A percentile compares a stretch with the other conserved stretches of the same genome.
Conservation (phyloP, 108 stramenopile species). For the Cyclotella cryptica region DNA sequence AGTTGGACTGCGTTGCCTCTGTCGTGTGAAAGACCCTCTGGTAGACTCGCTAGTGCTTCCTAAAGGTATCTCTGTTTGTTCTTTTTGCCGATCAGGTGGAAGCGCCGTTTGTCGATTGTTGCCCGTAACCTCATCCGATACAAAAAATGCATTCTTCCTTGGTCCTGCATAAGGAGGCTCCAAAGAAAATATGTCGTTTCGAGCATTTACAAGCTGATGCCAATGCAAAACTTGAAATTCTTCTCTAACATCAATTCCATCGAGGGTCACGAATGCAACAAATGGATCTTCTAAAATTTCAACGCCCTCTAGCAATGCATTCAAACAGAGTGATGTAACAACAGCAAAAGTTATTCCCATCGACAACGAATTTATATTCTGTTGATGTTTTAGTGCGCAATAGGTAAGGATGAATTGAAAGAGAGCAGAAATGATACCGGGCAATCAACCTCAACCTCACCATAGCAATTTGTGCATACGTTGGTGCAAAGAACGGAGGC, state of each 20-base stretch:
- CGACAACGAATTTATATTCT: constrained; percentile 58
- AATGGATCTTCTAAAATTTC: constrained; percentile 85
- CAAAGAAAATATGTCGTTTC: constrained; percentile 52
- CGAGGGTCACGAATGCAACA: constrained; percentile 58
- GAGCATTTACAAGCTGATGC: constrained; percentile 56
- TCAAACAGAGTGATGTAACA: constrained; percentile 70
- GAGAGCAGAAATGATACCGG: no score
- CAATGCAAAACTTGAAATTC: constrained; percentile 55
- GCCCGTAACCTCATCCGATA: constrained; percentile 8
- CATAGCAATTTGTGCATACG: constrained; percentile 71
- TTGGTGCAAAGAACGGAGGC: constrained; percentile 78
- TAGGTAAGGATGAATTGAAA: no score
- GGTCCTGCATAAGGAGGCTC: constrained; percentile 46
- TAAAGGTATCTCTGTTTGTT: neutral
- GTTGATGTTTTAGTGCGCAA: neutral
- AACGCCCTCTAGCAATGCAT: constrained; percentile 72
- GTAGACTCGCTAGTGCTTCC: constrained; percentile 36
- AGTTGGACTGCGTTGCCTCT: neutral
- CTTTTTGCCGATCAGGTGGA: neutral
- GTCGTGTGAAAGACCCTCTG: no score
- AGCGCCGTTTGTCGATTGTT: neutral
- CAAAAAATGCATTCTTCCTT: constrained; percentile 15
- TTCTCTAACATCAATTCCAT: constrained; percentile 69
- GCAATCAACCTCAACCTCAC: constrained; percentile 8
- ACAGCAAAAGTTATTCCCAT: constrained; percentile 74